These are phyloP conservation scores for Coemansia sp. DNA, from an alignment of 192 early-diverging fungal species.

Conservation along the genomic window DNA sequence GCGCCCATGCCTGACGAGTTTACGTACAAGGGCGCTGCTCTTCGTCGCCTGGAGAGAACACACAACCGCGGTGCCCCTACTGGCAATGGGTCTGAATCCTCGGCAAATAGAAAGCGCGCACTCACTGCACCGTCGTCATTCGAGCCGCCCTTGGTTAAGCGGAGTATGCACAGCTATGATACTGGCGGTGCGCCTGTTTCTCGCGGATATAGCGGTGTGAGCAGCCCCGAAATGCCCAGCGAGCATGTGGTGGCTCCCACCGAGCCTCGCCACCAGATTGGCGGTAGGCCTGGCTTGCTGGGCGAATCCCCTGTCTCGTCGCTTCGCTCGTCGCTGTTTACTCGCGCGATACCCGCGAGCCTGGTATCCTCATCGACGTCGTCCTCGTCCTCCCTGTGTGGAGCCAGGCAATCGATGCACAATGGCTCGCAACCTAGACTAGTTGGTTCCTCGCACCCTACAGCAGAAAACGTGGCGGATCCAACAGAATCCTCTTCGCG, in stretches of 20 bases:
- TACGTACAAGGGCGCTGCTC: slow-evolving; percentile 43
- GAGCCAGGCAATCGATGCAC: not conserved
- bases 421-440: not conserved
- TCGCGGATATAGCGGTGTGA: not conserved
- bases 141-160: slow-evolving; percentile 16
- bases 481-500: slow-evolving; percentile 23
- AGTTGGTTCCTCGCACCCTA: slow-evolving; percentile 2
- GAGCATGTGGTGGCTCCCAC: not conserved
- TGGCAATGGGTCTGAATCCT: not conserved
- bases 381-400: not conserved
- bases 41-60: slow-evolving; percentile 41
- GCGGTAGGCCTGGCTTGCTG: slow-evolving; percentile 17
- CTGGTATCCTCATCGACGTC: not conserved
- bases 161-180: not conserved
- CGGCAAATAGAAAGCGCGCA: slow-evolving; percentile 42
- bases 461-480: not conserved
- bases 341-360: slow-evolving; percentile 9
- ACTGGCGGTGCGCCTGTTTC: not conserved
- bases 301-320: slow-evolving; percentile 50
- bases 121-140: slow-evolving; percentile 51
- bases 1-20: slow-evolving; percentile 28
- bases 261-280: slow-evolving; percentile 26
- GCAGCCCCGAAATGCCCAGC: not conserved
- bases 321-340: slow-evolving; percentile 43
- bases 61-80: slow-evolving; percentile 10